These are phyloP conservation scores for Xylariaceae sp. DNA, from an alignment of 2,329 filamentous ascomycete species.

Conservation along the genomic window DNA sequence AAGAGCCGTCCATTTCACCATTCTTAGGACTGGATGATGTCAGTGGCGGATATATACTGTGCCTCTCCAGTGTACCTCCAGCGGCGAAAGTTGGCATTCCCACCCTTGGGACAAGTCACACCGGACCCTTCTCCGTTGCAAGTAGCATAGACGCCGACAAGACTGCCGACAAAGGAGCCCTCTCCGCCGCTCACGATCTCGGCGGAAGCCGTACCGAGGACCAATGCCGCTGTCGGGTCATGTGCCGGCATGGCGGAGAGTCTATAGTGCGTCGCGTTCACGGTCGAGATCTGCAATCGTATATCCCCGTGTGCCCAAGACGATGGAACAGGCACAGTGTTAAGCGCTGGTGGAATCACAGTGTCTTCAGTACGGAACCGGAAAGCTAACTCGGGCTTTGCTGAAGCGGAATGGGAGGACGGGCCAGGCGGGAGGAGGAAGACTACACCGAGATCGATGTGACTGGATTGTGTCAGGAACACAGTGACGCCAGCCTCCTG, in stretches of 20 bases:
- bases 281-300: slow-evolving; percentile 29
- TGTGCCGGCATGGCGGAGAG: slow-evolving; percentile 26
- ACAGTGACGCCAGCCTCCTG: slow-evolving; percentile 33
- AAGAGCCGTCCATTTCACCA: not conserved
- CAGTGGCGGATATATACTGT: slow-evolving; percentile 26
- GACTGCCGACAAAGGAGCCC: slow-evolving; percentile 32
- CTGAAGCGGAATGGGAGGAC: not conserved
- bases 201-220: slow-evolving; percentile 29
- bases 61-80: slow-evolving; percentile 27
- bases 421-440: slow-evolving; percentile 16
- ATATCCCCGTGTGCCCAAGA: slow-evolving; percentile 26
- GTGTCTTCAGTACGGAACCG: slow-evolving; percentile 29
- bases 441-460: slow-evolving; percentile 33
- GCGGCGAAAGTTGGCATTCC: slow-evolving; percentile 29
- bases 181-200: slow-evolving; percentile 32
- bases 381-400: slow-evolving; percentile 21
- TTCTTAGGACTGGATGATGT: slow-evolving; percentile 13
- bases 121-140: slow-evolving; percentile 34
- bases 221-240: slow-evolving; percentile 16
- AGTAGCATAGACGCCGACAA: slow-evolving; percentile 35
- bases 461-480: slow-evolving; percentile 33
- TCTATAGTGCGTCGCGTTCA: slow-evolving; percentile 30
- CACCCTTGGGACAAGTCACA: slow-evolving; percentile 27
- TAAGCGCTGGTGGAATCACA: slow-evolving; percentile 16
- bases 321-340: slow-evolving; percentile 22